Evolutionary conservation across 345 rosid genomes (phyloP).

Genomic region (Syzygium jambos): DNA sequence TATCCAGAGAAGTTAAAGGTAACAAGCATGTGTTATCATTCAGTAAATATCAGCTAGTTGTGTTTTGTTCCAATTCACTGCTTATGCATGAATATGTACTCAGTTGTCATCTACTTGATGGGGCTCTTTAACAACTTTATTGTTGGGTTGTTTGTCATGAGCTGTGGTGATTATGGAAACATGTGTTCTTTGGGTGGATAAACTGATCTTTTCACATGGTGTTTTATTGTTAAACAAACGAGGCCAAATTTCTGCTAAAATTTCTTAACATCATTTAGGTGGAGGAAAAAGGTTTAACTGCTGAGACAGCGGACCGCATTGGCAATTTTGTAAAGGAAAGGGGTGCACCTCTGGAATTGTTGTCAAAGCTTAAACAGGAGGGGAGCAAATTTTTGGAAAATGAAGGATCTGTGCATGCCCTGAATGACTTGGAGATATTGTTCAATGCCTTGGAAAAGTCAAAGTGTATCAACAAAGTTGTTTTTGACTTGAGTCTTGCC

Average conservation of each 20-base stretch:
- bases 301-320: conserved; percentile 68
- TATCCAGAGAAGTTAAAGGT: not conserved
- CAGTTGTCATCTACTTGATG: not conserved
- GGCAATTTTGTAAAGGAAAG: conserved; percentile 73
- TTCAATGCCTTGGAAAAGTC: conserved; percentile 82
- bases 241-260: not conserved
- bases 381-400: conserved; percentile 56
- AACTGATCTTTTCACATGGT: not conserved
- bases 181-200: not conserved
- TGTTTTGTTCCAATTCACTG: not conserved
- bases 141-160: not conserved
- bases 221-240: not conserved
- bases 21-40: not conserved
- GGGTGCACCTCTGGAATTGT: conserved; percentile 57
- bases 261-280: conserved; percentile 25
- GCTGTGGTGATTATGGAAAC: not conserved
- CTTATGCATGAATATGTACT: not conserved
- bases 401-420: conserved; percentile 49
- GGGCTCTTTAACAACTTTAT: not conserved
- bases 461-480: conserved; percentile 62
- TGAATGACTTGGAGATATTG: conserved; percentile 65
- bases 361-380: conserved; percentile 46
- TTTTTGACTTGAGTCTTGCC: conserved; percentile 94
- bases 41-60: not conserved
- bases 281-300: conserved; percentile 76